Evolutionary conservation across 441 rosid species (phyloP).

Genomic region (Jatropha podagrica): DNA sequence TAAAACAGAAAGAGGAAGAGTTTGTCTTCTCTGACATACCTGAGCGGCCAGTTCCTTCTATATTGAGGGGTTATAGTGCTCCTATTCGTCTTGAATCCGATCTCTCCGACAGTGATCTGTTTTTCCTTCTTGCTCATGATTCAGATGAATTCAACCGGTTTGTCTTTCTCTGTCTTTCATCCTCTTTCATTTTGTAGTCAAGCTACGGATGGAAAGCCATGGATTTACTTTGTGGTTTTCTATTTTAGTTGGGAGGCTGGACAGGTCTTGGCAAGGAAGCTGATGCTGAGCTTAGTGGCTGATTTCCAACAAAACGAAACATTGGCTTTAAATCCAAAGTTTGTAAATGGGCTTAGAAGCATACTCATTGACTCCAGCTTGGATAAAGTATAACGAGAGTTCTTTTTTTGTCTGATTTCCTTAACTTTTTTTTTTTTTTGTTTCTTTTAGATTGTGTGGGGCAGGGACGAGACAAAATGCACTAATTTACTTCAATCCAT

Average conservation of each 20-base stretch:
- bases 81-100: slow-evolving; percentile 91
- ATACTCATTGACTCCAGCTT: slow-evolving; percentile 68
- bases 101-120: slow-evolving; percentile 69
- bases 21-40: slow-evolving; percentile 71
- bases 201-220: slow-evolving; percentile 3
- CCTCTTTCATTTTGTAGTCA: slow-evolving; percentile 1
- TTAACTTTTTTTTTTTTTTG: not conserved
- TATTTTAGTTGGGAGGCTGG: slow-evolving; percentile 95
- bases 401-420: not conserved
- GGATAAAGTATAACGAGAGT: slow-evolving; percentile 63
- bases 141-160: slow-evolving; percentile 96
- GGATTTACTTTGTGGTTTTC: slow-evolving; percentile 14
- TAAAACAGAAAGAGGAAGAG: slow-evolving; percentile 89
- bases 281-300: slow-evolving; percentile 87
- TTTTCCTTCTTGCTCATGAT: slow-evolving; percentile 95
- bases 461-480: not conserved
- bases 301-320: slow-evolving; percentile 80
- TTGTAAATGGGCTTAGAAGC: slow-evolving; percentile 76
- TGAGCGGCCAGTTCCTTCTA: slow-evolving; percentile 86
- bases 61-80: slow-evolving; percentile 89
- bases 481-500: slow-evolving; percentile 15
- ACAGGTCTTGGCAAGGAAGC: slow-evolving; percentile 84
- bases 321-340: slow-evolving; percentile 67
- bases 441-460: not conserved
- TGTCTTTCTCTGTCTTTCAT: slow-evolving; percentile 25